Percentiles rank a stretch among this genome's conserved stretches.
Evolutionary conservation across 805 yeast species (phyloP).

Genomic region (Lipomyces orientalis): DNA sequence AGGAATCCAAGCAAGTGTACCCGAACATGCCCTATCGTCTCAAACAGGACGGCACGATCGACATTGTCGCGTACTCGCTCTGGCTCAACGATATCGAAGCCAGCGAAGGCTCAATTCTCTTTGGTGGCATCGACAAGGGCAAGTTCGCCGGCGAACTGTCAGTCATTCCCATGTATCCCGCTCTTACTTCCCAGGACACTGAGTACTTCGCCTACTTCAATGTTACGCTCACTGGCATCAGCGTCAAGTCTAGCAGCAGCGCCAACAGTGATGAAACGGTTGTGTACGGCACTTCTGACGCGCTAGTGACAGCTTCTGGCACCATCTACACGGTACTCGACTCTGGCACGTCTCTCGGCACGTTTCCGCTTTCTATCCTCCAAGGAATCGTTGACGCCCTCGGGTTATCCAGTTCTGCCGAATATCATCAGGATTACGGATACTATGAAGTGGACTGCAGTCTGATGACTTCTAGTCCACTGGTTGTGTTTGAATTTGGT

Average conservation of each 20-base stretch:
- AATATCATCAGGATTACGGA: constrained; percentile 47
- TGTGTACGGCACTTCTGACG: background rate
- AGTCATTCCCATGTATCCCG: constrained; percentile 40
- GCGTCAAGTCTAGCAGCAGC: constrained; percentile 6
- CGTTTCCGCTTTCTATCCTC: constrained; percentile 52
- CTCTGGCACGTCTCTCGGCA: constrained; percentile 59
- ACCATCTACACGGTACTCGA: constrained; percentile 54
- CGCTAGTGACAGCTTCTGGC: background rate
- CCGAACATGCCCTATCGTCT: constrained; percentile 46
- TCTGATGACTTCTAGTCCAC: constrained; percentile 28
- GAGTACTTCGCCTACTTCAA: constrained; percentile 5
- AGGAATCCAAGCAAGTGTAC: constrained; percentile 45
- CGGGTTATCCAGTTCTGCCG: constrained; percentile 42
- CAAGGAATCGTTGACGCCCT: constrained; percentile 46
- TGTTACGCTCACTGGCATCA: constrained; percentile 22
- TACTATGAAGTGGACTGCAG: constrained; percentile 52
- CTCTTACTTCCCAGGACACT: background rate
- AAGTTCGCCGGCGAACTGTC: constrained; percentile 49
- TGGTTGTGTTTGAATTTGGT: constrained; percentile 54
- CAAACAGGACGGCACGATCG: constrained; percentile 51
- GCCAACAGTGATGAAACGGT: constrained; percentile 1
- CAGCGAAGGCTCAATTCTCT: constrained; percentile 48
- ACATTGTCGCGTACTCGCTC: constrained; percentile 53
- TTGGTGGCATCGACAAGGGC: constrained; percentile 54
- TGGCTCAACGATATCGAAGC: constrained; percentile 49